Conservation (phyloP, 2,329 filamentous ascomycete species). For the Metarhizium guizhouense region DNA sequence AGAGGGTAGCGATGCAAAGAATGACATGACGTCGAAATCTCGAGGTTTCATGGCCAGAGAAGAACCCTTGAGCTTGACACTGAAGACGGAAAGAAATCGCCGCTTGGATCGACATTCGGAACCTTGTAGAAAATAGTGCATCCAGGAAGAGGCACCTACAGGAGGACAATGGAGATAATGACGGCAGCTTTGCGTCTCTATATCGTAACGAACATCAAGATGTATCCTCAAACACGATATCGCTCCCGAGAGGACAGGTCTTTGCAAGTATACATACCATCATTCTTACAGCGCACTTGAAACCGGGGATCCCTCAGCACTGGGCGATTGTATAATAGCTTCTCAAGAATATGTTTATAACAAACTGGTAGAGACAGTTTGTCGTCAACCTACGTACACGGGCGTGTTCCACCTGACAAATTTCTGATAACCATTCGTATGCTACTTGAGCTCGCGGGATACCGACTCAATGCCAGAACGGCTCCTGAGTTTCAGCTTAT, state of each 20-base stretch:
- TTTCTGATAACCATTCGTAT: no score
- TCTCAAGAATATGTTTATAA: no score
- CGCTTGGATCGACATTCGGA: conserved; percentile 2
- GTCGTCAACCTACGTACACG: no score
- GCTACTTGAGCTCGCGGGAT: no score
- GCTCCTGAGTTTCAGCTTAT: no score
- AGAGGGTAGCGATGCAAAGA: background rate
- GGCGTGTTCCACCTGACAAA: no score
- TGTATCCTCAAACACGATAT: background rate
- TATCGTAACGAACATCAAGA: background rate
- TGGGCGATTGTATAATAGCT: no score
- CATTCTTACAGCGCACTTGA: background rate
- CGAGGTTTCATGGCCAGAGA: background rate
- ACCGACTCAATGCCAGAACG: no score
- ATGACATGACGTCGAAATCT: background rate
- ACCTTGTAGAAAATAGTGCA: background rate
- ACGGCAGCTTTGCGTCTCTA: background rate
- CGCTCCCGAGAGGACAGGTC: background rate
- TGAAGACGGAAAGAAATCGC: background rate
- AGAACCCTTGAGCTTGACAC: background rate
- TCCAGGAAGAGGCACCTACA: background rate
- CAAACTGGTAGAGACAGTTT: no score
- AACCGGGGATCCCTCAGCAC: background rate
- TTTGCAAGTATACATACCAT: background rate
- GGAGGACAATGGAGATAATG: background rate